Percentiles rank a stretch among this genome's conserved stretches.
Evolutionary conservation across 768 basidiomycete genomes (phyloP).

Genomic region (Pleurotus sapidus): DNA sequence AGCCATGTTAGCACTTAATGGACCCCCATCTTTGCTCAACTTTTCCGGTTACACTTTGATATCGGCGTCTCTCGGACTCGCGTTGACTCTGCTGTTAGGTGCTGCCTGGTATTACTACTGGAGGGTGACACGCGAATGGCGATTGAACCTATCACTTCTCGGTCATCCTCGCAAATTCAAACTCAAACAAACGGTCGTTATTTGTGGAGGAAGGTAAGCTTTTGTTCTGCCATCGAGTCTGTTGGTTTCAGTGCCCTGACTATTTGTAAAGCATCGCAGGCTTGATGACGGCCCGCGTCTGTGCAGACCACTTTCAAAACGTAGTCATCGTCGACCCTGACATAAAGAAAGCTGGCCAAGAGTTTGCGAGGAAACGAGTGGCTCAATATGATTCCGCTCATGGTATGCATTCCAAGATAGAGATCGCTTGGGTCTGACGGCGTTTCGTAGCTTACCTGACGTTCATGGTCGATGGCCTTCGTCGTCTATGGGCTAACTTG

Average conservation of each 20-base stretch:
- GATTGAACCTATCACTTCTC: too few relatives aligned
- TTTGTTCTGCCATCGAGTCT: too few relatives aligned
- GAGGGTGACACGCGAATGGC: too few relatives aligned
- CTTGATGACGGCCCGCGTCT: conserved; percentile 21
- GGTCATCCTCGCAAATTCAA: too few relatives aligned
- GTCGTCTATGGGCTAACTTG: conserved; percentile 17
- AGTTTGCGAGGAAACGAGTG: conserved; percentile 11
- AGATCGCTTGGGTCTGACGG: background rate
- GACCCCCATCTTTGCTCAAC: too few relatives aligned
- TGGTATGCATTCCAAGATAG: background rate
- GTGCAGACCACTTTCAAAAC: conserved; percentile 24
- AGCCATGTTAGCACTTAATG: too few relatives aligned
- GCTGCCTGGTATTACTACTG: too few relatives aligned
- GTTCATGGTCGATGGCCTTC: conserved; percentile 12
- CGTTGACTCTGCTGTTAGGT: too few relatives aligned
- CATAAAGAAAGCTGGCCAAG: conserved; percentile 7
- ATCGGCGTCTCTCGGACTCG: too few relatives aligned
- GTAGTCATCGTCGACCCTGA: conserved; percentile 25
- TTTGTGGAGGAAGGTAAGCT: conserved; percentile 22
- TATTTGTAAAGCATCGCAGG: conserved; percentile 19
- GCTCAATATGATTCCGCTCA: conserved; percentile 14
- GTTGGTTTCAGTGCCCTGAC: background rate
- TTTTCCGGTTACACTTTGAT: too few relatives aligned
- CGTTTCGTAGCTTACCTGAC: conserved; percentile 7
- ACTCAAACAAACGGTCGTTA: conserved; percentile 16